Percentiles rank a stretch among this genome's conserved stretches.
phyloP scores from a whole-genome alignment of 225 moss, liverwort and hornwort genomes.

The Ulota crispa region DNA sequence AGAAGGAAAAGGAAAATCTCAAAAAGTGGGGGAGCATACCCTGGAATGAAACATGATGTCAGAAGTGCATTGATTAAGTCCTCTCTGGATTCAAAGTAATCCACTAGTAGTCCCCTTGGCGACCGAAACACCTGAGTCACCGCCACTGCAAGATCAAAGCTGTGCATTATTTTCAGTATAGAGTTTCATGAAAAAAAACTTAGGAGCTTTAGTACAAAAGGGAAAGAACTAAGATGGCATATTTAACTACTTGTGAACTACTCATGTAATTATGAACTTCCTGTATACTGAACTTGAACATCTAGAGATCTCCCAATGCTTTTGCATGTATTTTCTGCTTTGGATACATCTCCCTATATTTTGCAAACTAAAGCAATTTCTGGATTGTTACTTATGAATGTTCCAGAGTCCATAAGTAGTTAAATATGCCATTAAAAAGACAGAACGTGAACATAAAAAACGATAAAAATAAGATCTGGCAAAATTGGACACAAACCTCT shows the following conservation, averaged over 20 bases:
- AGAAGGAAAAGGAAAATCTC: background rate
- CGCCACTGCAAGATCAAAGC: constrained; percentile 66
- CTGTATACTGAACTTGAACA: too few species aligned
- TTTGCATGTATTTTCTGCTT: too few species aligned
- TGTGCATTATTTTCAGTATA: constrained; percentile 13
- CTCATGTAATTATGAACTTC: too few species aligned
- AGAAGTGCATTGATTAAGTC: constrained; percentile 92
- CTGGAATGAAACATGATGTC: constrained; percentile 96
- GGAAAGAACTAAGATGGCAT: background rate
- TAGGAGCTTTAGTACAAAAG: background rate
- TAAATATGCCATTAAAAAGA: too few species aligned
- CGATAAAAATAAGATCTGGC: background rate
- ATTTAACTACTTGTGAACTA: too few species aligned
- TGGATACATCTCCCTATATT: too few species aligned
- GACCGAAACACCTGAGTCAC: constrained; percentile 87
- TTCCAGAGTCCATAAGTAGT: too few species aligned
- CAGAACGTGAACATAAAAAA: too few species aligned
- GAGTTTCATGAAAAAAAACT: background rate
- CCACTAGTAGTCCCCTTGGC: constrained; percentile 80
- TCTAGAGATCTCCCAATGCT: too few species aligned
- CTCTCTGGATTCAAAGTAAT: constrained; percentile 86
- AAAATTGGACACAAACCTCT: constrained; percentile 50
- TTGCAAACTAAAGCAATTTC: too few species aligned
- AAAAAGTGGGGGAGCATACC: constrained; percentile 44
- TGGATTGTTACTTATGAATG: too few species aligned